These are phyloP conservation scores for Fusarium coicis DNA, from an alignment of 2,329 filamentous ascomycete species.

Conservation along the genomic window DNA sequence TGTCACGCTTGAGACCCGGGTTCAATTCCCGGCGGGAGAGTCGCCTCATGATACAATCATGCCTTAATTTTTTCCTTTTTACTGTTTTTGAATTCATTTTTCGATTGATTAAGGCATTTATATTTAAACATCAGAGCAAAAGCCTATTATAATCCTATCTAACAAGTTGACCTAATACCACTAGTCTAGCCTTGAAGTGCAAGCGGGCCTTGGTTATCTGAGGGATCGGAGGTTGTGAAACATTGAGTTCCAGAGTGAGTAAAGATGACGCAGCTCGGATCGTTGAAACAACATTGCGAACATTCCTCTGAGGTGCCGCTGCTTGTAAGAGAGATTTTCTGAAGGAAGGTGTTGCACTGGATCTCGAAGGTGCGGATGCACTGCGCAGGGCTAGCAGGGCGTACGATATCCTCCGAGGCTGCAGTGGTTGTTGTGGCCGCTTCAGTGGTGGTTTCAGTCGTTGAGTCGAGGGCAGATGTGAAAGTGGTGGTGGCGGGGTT, in stretches of 20 bases:
- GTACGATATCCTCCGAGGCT: not conserved
- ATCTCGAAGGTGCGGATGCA: not conserved
- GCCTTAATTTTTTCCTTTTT: not conserved
- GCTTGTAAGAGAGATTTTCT: not conserved
- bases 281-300: not conserved
- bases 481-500: not conserved
- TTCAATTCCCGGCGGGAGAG: constrained; percentile 4
- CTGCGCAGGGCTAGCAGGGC: not conserved
- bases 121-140: too few relatives aligned
- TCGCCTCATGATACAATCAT: not conserved
- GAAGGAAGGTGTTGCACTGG: not conserved
- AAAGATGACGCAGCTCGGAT: not conserved
- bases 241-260: not conserved
- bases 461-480: not conserved
- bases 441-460: not conserved
- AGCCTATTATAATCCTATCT: too few relatives aligned
- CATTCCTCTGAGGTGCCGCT: not conserved
- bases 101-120: too few relatives aligned
- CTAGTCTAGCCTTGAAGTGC: accelerated
- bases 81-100: too few relatives aligned
- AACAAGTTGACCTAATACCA: not conserved
- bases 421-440: not conserved
- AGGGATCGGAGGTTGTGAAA: accelerated
- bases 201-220: accelerated
- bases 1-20: constrained; percentile 1